Evolutionary conservation across 306 rosid species (phyloP), one percentile per base, ranked within the genome.

Genomic region (Bauhinia variegata): DNA sequence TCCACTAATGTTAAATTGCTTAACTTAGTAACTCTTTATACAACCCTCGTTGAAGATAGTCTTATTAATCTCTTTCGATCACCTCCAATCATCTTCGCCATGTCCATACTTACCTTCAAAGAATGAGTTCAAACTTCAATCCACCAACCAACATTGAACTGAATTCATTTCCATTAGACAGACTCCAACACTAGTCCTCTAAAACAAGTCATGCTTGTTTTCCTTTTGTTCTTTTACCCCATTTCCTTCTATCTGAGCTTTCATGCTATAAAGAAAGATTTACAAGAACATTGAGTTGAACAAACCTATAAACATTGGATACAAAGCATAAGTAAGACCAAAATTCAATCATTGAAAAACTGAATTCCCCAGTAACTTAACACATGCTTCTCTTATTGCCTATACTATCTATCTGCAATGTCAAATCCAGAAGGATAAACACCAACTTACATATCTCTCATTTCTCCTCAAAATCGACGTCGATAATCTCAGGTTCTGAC

Each of bases 381-480:
- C 39, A 13, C 56, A 15, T 33, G 47, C 36, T 42, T 31, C 43
- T 39, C 18, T 61, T 52, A 54, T 30, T 31, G 57, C 10, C 36
- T 17, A 60, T 46, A 32, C 32, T 38, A 41, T 72, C 48, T 39
- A 49, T 65, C 71, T 58, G 53, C 33, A 43, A 39, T 38, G 72
- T 55, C 18, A 55, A 68, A 51, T 56, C 61, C 71, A 55, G 60
- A 32, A 42, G 33, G 77, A 63, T 46, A 34, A 41, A 15, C 0
- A 32, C 51, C 17, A 12, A 37, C 28, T 60, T 11, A 14, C 9
- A 38, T 36, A 54, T 54, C 41, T 48, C 75, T n/a, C 83, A 86
- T 83, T 75, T 93, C 89, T 93, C 97, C 84, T 93, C 98, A 65
- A 89, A 93, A 58, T 93, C 98, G 2, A 93, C 97, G 62, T 93